Conservation (phyloP, 2,329 filamentous ascomycete genomes). For the Colletotrichum graminicola region DNA sequence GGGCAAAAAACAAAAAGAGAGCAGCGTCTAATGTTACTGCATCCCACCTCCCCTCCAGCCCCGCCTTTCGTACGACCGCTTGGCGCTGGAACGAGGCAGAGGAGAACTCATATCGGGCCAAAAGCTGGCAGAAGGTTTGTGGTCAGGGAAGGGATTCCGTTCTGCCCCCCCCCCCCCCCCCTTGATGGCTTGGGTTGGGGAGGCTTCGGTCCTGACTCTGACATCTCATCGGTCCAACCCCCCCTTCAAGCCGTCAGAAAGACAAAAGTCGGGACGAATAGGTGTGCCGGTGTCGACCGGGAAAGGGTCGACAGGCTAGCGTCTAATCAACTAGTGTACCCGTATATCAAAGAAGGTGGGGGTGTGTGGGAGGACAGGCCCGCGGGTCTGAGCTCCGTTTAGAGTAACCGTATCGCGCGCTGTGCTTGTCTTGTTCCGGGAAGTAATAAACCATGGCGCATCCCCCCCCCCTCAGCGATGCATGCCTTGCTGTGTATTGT, state of each 20-base stretch:
- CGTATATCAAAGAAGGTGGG: background rate
- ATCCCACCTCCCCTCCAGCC: background rate
- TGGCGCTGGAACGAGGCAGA: background rate
- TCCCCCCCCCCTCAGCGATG: background rate
- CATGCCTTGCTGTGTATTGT: background rate
- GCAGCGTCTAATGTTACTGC: background rate
- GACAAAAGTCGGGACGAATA: background rate
- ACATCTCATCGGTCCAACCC: background rate
- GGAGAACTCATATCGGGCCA: background rate
- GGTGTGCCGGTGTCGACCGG: background rate
- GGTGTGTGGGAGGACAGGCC: background rate
- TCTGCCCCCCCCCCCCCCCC: background rate
- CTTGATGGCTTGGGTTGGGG: background rate
- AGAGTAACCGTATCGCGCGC: background rate
- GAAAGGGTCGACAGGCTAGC: background rate
- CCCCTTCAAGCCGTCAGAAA: background rate
- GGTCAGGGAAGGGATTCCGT: background rate
- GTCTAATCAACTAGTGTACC: background rate
- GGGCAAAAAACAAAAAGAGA: too few species aligned
- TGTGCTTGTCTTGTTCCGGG: background rate
- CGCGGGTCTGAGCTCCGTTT: conserved; percentile 2
- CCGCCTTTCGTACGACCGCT: background rate
- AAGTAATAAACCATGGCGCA: background rate
- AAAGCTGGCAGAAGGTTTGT: background rate
- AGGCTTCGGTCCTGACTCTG: background rate